Conservation (phyloP, 768 basidiomycete genomes). For the Candolleomyces eurysporus region DNA sequence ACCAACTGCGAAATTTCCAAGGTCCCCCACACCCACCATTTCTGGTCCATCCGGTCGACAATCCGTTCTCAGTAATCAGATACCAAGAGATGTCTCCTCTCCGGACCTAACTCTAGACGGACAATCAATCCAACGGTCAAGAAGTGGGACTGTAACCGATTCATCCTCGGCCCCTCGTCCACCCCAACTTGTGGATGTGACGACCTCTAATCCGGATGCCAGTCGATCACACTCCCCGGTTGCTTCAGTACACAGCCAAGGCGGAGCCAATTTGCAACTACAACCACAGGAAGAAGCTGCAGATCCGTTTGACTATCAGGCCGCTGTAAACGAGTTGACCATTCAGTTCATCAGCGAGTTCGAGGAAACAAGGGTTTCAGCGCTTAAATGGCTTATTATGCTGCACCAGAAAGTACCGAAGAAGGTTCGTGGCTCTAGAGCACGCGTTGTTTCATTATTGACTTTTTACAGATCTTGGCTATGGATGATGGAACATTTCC, state of each 20-base stretch:
- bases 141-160: conserved; percentile 13
- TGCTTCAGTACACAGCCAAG: conserved; percentile 40
- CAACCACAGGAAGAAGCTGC: conserved; percentile 40
- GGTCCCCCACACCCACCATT: conserved; percentile 59
- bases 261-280: conserved; percentile 15
- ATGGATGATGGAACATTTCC: conserved; percentile 98
- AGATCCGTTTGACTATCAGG: conserved; percentile 88
- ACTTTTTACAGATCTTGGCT: conserved; percentile 69
- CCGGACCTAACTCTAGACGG: conserved; percentile 40
- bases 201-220: conserved; percentile 19
- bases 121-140: conserved; percentile 18
- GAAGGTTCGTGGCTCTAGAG: conserved; percentile 52
- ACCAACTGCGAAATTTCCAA: conserved; percentile 31
- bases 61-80: conserved; percentile 40
- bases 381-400: conserved; percentile 98
- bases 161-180: conserved; percentile 37
- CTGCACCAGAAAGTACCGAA: conserved; percentile 96
- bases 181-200: conserved; percentile 12
- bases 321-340: conserved; percentile 89
- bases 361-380: conserved; percentile 93
- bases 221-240: conserved; percentile 65
- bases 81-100: conserved; percentile 46
- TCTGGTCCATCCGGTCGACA: conserved; percentile 29
- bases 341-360: conserved; percentile 95
- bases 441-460: neutral